A percentile compares a stretch with the other conserved stretches of the same genome.
These are phyloP conservation scores for Fraxinus ornus DNA, from an alignment of 305 asterid species.

Conservation along the genomic window DNA sequence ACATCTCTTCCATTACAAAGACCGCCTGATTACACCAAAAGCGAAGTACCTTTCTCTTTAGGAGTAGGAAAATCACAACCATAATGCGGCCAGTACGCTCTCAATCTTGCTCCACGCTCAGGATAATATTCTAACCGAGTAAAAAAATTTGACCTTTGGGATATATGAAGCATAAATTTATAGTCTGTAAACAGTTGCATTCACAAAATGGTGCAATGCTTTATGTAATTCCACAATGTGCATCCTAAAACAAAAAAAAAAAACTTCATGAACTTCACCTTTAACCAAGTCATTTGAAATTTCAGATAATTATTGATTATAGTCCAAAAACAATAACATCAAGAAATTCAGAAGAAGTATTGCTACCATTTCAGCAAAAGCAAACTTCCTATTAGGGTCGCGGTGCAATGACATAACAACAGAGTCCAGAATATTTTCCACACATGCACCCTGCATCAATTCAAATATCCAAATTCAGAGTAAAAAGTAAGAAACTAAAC, in stretches of 20 bases:
- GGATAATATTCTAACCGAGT: not conserved
- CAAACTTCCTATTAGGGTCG: conserved; percentile 66
- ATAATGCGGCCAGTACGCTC: not conserved
- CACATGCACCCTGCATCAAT: conserved; percentile 74
- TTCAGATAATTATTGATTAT: not conserved
- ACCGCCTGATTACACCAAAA: not conserved
- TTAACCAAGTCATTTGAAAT: not conserved
- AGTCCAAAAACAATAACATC: not conserved
- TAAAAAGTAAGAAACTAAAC: not conserved
- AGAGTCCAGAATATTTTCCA: conserved; percentile 70
- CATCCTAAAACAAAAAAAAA: not conserved
- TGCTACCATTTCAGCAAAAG: conserved; percentile 78
- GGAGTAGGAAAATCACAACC: not conserved
- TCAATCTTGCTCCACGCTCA: not conserved
- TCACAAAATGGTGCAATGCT: conserved; percentile 50
- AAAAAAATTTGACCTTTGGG: not conserved
- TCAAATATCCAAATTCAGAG: not conserved
- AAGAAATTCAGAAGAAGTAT: not conserved
- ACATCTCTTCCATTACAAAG: not conserved
- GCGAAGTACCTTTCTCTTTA: not conserved
- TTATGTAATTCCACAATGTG: not conserved
- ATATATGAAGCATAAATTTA: not conserved
- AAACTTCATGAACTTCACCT: not conserved
- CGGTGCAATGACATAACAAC: conserved; percentile 57
- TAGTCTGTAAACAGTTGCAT: conserved; percentile 11